Conservation (phyloP, 306 rosid genomes). For the barrel medic (Medicago truncatula) region MtrunA17r5.0-ANR NC_053043.1:15979501-15980000, state of each 20-base stretch:
- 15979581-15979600: conserved; percentile 30
- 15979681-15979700: too few species aligned
- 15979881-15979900: neutral
- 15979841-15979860: conserved; percentile 8
- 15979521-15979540: too few species aligned
- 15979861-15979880: conserved; percentile 2
- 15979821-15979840: conserved; percentile 21
- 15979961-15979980: neutral
- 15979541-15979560: neutral
- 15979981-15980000: neutral
- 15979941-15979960: neutral
- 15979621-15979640: neutral
- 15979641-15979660: too few species aligned
- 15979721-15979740: neutral
- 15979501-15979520: too few species aligned
- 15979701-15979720: too few species aligned
- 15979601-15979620: conserved; percentile 38
- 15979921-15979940: conserved; percentile 33
- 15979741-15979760: conserved; percentile 23
- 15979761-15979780: conserved; percentile 15
- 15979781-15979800: conserved; percentile 20
- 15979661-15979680: too few species aligned
- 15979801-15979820: conserved; percentile 7
- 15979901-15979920: conserved; percentile 25
- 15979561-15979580: conserved; percentile 23